These are phyloP conservation scores for Litsea cubeba DNA, from an alignment of 164 flowering plant genomes.

Conservation along the genomic window DNA sequence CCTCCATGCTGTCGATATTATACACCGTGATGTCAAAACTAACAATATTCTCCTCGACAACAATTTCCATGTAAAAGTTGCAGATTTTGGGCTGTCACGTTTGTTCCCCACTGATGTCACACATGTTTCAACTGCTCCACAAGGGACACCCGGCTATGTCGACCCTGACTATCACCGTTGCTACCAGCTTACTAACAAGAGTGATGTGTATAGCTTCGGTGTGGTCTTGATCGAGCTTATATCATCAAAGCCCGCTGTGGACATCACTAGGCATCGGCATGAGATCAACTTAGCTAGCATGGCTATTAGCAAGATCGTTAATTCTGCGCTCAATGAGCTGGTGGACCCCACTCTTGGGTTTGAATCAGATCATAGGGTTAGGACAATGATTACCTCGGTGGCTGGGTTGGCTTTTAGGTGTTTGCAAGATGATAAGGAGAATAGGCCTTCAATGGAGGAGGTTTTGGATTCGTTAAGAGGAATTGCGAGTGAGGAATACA, in stretches of 20 bases:
- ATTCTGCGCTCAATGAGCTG: constrained; percentile 42
- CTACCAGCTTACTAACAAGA: constrained; percentile 71
- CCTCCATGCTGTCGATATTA: constrained; percentile 67
- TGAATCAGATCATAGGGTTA: constrained; percentile 32
- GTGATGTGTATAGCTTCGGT: constrained; percentile 88
- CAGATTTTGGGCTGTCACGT: constrained; percentile 77
- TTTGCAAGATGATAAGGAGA: constrained; percentile 55
- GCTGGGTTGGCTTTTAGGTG: constrained; percentile 73
- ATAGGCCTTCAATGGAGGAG: constrained; percentile 78
- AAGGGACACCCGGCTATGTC: constrained; percentile 88
- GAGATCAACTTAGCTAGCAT: constrained; percentile 69
- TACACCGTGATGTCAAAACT: constrained; percentile 79
- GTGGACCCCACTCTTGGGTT: constrained; percentile 61
- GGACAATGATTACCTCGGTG: constrained; percentile 39
- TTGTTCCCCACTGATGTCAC: constrained; percentile 57
- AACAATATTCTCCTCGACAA: constrained; percentile 71
- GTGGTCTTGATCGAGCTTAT: constrained; percentile 75
- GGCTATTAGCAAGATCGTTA: constrained; percentile 63
- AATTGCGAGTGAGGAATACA: constrained; percentile 25
- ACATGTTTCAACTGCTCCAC: constrained; percentile 79
- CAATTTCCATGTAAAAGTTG: constrained; percentile 65
- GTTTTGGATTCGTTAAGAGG: constrained; percentile 34
- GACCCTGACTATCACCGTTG: constrained; percentile 83
- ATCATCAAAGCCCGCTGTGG: constrained; percentile 65
- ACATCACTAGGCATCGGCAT: constrained; percentile 49